Evolutionary conservation across 2,329 filamentous ascomycete species (phyloP).

Genomic region (Curvularia hawaiiensis): DNA sequence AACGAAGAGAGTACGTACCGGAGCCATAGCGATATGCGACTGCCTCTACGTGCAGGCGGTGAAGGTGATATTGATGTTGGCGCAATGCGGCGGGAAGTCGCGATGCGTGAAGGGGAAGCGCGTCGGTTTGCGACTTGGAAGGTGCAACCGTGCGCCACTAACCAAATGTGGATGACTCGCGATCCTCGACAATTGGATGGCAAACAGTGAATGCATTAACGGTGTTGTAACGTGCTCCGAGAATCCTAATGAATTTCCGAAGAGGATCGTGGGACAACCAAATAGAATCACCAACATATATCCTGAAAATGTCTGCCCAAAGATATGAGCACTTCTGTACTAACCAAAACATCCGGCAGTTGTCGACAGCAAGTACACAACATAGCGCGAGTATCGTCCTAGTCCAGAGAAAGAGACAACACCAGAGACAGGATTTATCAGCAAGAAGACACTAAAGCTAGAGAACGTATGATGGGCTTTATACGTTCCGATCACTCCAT

Average conservation of each 20-base stretch:
- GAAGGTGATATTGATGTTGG: slow-evolving; percentile 27
- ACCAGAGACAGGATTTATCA: neutral
- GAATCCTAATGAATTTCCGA: neutral
- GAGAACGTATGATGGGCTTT: neutral
- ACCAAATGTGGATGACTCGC: slow-evolving; percentile 7
- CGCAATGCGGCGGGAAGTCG: slow-evolving; percentile 36
- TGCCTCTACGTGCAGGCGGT: slow-evolving; percentile 27
- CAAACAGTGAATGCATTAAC: neutral
- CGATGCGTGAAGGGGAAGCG: slow-evolving; percentile 42
- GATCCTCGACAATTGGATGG: neutral
- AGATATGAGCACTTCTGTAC: no score
- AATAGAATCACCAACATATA: no score
- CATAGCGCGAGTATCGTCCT: neutral
- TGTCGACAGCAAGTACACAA: neutral
- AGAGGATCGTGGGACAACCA: rapidly evolving
- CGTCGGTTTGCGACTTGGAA: slow-evolving; percentile 34
- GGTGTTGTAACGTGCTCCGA: no score
- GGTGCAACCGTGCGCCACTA: slow-evolving; percentile 31
- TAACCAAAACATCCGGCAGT: neutral
- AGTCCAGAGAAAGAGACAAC: neutral
- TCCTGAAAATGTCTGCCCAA: neutral
- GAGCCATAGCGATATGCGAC: slow-evolving; percentile 35
- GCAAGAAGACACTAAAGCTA: neutral
- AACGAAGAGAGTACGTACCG: slow-evolving; percentile 34
- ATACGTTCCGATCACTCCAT: neutral